Evolutionary conservation across 805 yeast genomes (phyloP), one percentile per base, ranked within the genome.

Genomic region (Kodamaea leandrae): DNA sequence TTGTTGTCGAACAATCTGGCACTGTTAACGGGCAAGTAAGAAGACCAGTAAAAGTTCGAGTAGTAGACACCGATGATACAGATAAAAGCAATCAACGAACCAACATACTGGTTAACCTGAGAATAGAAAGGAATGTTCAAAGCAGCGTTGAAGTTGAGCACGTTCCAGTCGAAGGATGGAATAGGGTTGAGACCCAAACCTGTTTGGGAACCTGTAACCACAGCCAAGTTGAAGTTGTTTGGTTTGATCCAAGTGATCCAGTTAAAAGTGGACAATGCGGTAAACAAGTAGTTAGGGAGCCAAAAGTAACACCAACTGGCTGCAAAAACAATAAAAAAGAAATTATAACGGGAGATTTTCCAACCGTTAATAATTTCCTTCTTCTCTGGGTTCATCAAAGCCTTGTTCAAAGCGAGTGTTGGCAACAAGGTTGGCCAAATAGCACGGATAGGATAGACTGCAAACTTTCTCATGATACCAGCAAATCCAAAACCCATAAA

Each of bases 351-450:
- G 6, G 64, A 50, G 23, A 60, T 55, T 12, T 49, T 54, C 66
- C 67, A 62, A 10, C 67, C 66, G 46, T 60, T 51, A 26, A 61
- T 58, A 23, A 30, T 52, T 37, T 56, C 64, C 40, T 52, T 57
- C 28, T 48, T 50, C 37, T 59, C 65, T 4, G 54, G 51, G 25
- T 47, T 49, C 39, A 52, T 35, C 37, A 61, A 54, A 5, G 63
- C 63, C 26, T 51, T 48, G 39, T 58, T 59, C 29, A 60, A 42
- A 10, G 66, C 67, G n/a, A 59, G 41, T 3, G 58, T 54, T 4
- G 66, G 67, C 43, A 62, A 47, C 13, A 58, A 37, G 4, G 59
- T 52, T 26, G 80, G 82, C 84, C 84, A 80, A 25, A 80, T 54
- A 7, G 78, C 66, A 39, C 68, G 61, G 3, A 62, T 59, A 12